Conservation (phyloP, 306 rosid species). For the Gastrolobium bilobum region DNA sequence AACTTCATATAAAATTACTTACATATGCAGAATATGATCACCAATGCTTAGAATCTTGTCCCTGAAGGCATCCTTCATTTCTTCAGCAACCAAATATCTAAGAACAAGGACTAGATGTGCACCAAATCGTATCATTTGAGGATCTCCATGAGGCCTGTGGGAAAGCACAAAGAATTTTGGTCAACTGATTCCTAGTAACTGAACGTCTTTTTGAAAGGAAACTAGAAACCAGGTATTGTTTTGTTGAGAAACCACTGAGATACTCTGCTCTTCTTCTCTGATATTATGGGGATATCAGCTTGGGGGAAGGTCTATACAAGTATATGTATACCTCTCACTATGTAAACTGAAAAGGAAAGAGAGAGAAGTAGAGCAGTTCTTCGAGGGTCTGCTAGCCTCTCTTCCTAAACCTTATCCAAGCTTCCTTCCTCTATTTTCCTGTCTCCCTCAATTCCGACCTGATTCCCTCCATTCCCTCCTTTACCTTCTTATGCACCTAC, state of each 20-base stretch:
- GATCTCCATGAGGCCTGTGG: conserved; percentile 91
- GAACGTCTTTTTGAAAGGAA: conserved; percentile 15
- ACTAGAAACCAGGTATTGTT: conserved; percentile 23
- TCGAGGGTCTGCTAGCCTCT: conserved; percentile 17
- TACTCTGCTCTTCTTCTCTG: not conserved
- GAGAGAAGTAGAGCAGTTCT: not conserved
- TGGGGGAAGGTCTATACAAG: conserved; percentile 9
- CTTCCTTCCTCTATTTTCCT: not conserved
- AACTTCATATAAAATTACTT: conserved; percentile 59
- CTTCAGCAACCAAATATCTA: conserved; percentile 81
- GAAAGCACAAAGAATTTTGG: conserved; percentile 42
- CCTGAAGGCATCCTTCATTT: conserved; percentile 76
- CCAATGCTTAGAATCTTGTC: conserved; percentile 89
- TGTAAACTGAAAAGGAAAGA: not conserved
- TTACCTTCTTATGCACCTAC: not conserved
- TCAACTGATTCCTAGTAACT: conserved; percentile 47
- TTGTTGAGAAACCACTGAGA: not conserved
- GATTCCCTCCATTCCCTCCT: not conserved
- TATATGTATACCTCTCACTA: conserved; percentile 20
- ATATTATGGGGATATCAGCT: conserved; percentile 28
- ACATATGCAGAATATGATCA: conserved; percentile 95
- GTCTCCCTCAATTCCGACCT: not conserved
- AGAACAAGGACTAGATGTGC: conserved; percentile 98
- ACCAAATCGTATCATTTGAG: conserved; percentile 97
- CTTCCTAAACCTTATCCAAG: not conserved